Evolutionary conservation across 2,329 filamentous ascomycete genomes (phyloP).

Genomic region (Periglandula ipomoeae): DNA sequence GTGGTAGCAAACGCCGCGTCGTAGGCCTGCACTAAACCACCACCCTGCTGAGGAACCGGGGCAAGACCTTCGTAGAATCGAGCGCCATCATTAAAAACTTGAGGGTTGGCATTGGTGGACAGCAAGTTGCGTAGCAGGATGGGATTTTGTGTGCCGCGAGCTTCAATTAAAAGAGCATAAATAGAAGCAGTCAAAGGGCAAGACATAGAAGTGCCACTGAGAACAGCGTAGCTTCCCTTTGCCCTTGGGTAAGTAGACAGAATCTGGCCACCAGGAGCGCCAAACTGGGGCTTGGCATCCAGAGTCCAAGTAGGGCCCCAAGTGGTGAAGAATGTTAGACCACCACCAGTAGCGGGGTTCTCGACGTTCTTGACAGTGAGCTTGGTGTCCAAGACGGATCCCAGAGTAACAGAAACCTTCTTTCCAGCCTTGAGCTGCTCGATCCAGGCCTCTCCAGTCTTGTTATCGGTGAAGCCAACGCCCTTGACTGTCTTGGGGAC

Average conservation of each 20-base stretch:
- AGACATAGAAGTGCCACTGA: slow-evolving; percentile 52
- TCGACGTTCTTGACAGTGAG: background rate
- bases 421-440: slow-evolving; percentile 26
- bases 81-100: slow-evolving; percentile 35
- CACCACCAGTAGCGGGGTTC: slow-evolving; percentile 33
- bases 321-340: slow-evolving; percentile 40
- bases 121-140: slow-evolving; percentile 38
- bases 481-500: slow-evolving; percentile 22
- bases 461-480: slow-evolving; percentile 14
- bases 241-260: slow-evolving; percentile 43
- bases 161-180: slow-evolving; percentile 42
- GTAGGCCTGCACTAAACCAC: slow-evolving; percentile 49
- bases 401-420: slow-evolving; percentile 18
- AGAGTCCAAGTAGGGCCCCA: slow-evolving; percentile 54
- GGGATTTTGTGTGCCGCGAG: slow-evolving; percentile 39
- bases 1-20: slow-evolving; percentile 46
- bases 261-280: slow-evolving; percentile 46
- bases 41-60: slow-evolving; percentile 52
- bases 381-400: background rate
- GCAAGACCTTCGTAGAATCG: slow-evolving; percentile 31
- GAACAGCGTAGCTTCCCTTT: slow-evolving; percentile 38
- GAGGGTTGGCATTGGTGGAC: slow-evolving; percentile 39
- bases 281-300: slow-evolving; percentile 44
- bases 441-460: slow-evolving; percentile 39
- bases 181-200: slow-evolving; percentile 45